Percentiles rank a stretch among this genome's conserved stretches.
Evolutionary conservation across 1,284 basidiomycete genomes (phyloP).

Genomic region (Cyathus olla): DNA sequence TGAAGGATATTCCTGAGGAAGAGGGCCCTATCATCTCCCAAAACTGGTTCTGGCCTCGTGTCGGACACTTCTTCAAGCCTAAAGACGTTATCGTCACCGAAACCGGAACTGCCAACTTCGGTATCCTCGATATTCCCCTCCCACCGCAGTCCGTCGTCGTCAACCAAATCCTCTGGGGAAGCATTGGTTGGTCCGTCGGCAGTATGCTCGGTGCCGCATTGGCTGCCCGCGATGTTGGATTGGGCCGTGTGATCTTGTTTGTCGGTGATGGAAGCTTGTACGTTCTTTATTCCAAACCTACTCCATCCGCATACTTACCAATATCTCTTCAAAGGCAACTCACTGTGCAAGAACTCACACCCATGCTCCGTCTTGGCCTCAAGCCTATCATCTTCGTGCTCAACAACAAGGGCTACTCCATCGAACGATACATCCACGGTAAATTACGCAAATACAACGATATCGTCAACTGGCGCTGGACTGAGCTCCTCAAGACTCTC

Average conservation of each 20-base stretch:
- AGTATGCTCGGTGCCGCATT: constrained; percentile 76
- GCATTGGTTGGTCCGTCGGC: constrained; percentile 83
- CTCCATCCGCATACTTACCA: neutral
- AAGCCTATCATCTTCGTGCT: constrained; percentile 88
- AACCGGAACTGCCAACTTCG: constrained; percentile 83
- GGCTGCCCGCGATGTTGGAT: constrained; percentile 76
- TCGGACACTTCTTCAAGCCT: constrained; percentile 82
- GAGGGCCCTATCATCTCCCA: constrained; percentile 73
- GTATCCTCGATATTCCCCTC: constrained; percentile 81
- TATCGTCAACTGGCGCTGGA: constrained; percentile 80
- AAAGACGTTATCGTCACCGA: constrained; percentile 88
- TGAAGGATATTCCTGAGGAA: constrained; percentile 59
- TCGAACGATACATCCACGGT: constrained; percentile 87
- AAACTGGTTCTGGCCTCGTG: constrained; percentile 87
- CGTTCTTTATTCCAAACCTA: too few relatives aligned
- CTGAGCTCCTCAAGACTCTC: constrained; percentile 67
- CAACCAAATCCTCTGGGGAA: constrained; percentile 88
- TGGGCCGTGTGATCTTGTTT: constrained; percentile 85
- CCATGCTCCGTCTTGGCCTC: constrained; percentile 77
- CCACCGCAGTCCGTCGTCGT: constrained; percentile 76
- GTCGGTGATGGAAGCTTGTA: constrained; percentile 87
- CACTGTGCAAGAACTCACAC: constrained; percentile 82
- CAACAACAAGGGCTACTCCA: constrained; percentile 92
- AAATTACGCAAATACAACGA: constrained; percentile 78
- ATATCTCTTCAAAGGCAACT: constrained; percentile 61